Percentiles rank a stretch among this genome's conserved stretches.
Conservation (phyloP, 2,329 filamentous ascomycete species). For the Claviceps humidiphila region DNA sequence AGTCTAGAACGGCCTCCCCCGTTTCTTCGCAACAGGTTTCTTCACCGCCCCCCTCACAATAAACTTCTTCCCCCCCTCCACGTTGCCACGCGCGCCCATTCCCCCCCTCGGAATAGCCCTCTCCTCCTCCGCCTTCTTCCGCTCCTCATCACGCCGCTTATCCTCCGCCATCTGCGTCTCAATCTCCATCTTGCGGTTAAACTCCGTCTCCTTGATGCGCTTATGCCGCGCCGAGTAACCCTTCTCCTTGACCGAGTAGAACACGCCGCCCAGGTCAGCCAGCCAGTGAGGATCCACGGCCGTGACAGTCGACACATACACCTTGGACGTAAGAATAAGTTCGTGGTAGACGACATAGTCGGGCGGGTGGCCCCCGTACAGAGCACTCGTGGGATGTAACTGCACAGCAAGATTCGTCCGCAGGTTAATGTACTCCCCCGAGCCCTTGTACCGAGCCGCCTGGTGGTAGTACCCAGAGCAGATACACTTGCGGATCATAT, state of each 20-base stretch:
- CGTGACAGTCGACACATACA: slow-evolving; percentile 97
- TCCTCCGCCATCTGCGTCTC: slow-evolving; percentile 86
- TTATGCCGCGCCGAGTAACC: slow-evolving; percentile 82
- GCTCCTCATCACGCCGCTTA: slow-evolving; percentile 52
- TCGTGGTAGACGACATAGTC: slow-evolving; percentile 98
- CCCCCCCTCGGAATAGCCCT: slow-evolving; percentile 16
- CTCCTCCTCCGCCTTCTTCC: slow-evolving; percentile 36
- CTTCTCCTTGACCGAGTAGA: slow-evolving; percentile 96
- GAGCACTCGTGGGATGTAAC: slow-evolving; percentile 81
- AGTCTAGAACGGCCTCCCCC: slow-evolving; percentile 8
- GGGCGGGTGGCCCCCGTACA: slow-evolving; percentile 90
- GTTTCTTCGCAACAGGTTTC: slow-evolving; percentile 44
- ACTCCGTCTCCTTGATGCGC: slow-evolving; percentile 78
- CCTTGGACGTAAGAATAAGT: slow-evolving; percentile 88
- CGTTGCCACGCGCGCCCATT: slow-evolving; percentile 19
- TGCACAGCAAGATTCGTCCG: slow-evolving; percentile 90
- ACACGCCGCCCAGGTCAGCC: slow-evolving; percentile 89
- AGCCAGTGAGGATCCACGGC: slow-evolving; percentile 95
- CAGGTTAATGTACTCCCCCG: slow-evolving; percentile 94
- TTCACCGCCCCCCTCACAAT: slow-evolving; percentile 48
- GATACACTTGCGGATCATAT: slow-evolving; percentile 88
- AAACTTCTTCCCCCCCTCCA: slow-evolving; percentile 38
- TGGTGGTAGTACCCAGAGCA: slow-evolving; percentile 98
- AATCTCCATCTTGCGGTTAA: slow-evolving; percentile 86
- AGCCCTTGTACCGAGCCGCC: slow-evolving; percentile 87